phyloP scores from a whole-genome alignment of 192 early-diverging fungal genomes.

The Backusella westeae region DNA sequence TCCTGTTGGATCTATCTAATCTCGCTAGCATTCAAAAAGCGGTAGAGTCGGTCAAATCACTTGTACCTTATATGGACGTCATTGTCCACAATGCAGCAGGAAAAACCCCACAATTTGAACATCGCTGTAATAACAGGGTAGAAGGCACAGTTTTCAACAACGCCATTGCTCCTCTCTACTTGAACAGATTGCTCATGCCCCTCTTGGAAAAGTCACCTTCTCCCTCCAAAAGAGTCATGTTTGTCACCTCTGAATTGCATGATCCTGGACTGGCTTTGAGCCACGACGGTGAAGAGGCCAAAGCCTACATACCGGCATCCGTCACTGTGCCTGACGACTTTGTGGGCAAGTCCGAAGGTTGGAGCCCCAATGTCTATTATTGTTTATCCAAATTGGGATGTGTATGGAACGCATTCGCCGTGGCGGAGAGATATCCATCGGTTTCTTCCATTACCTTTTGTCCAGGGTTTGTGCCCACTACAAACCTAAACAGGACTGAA shows the following conservation, averaged over 20 bases:
- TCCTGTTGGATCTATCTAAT: not conserved
- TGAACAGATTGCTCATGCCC: not conserved
- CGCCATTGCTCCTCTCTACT: not conserved
- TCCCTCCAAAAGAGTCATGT: not conserved
- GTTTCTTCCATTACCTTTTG: not conserved
- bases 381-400: not conserved
- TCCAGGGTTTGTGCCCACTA: not conserved
- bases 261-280: not conserved
- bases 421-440: not conserved
- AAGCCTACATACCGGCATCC: not conserved
- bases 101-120: not conserved
- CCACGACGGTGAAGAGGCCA: not conserved
- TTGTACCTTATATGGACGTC: not conserved
- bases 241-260: not conserved
- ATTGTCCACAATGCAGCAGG: not conserved
- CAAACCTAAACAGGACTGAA: not conserved
- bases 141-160: not conserved
- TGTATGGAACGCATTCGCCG: not conserved
- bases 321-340: not conserved
- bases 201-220: not conserved
- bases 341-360: not conserved
- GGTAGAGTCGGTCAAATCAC: not conserved
- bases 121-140: not conserved
- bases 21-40: not conserved
- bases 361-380: not conserved